Evolutionary conservation across 208 protist genomes (phyloP).

Genomic region (Leishmania major): DNA sequence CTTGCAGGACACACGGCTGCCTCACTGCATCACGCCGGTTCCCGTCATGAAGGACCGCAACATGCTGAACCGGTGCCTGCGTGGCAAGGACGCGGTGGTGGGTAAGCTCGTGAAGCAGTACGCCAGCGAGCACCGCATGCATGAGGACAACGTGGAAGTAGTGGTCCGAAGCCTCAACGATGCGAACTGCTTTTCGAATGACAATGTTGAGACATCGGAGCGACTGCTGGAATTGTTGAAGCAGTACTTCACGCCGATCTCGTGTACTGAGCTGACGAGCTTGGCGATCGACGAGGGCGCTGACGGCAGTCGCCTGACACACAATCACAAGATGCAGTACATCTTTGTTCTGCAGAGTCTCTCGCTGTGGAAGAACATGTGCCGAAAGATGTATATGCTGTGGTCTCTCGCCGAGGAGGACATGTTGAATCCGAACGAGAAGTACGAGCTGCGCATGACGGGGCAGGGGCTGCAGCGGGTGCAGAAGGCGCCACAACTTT

Average conservation of each 20-base stretch:
- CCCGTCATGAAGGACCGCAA: constrained; percentile 70
- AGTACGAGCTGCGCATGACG: constrained; percentile 89
- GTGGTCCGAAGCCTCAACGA: constrained; percentile 91
- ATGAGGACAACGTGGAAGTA: constrained; percentile 69
- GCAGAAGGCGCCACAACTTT: constrained; percentile 89
- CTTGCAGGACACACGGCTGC: constrained; percentile 66
- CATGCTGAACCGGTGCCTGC: constrained; percentile 83
- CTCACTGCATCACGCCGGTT: constrained; percentile 91
- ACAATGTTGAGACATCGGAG: constrained; percentile 81
- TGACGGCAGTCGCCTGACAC: constrained; percentile 93
- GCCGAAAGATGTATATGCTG: constrained; percentile 84
- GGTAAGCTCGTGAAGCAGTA: constrained; percentile 72
- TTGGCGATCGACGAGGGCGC: constrained; percentile 83
- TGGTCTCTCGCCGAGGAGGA: constrained; percentile 96
- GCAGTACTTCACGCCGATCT: constrained; percentile 73
- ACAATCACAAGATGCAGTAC: constrained; percentile 95
- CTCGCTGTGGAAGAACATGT: constrained; percentile 95
- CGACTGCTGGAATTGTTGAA: constrained; percentile 76
- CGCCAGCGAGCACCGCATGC: constrained; percentile 29
- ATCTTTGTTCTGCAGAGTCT: constrained; percentile 96
- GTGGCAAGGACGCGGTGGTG: constrained; percentile 84
- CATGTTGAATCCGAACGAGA: constrained; percentile 84
- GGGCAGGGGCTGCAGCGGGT: constrained; percentile 96
- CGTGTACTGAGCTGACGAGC: constrained; percentile 39
- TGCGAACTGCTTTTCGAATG: constrained; percentile 90